phyloP scores from a whole-genome alignment of 129 eudicot genomes.

The Smallanthus sonchifolius region DNA sequence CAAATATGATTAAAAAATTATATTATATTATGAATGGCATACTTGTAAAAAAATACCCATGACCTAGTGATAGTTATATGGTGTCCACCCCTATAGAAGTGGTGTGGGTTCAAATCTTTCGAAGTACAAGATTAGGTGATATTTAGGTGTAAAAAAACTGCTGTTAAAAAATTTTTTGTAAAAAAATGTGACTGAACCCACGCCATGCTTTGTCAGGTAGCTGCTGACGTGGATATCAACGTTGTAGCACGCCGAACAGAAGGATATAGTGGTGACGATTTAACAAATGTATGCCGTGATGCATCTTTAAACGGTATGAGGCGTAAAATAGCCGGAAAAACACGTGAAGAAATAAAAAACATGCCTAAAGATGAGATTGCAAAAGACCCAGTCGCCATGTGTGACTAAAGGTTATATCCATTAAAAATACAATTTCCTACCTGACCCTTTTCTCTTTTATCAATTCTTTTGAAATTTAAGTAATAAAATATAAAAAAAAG shows the following conservation, averaged over 20 bases:
- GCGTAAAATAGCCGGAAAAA: constrained; percentile 91
- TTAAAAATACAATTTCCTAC: neutral
- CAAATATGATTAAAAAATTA: too few relatives aligned
- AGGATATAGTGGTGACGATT: constrained; percentile 98
- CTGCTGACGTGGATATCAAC: constrained; percentile 78
- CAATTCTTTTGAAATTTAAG: neutral
- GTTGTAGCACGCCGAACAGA: constrained; percentile 88
- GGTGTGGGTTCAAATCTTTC: too few relatives aligned
- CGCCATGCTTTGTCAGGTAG: constrained; percentile 45
- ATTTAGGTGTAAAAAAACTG: too few relatives aligned
- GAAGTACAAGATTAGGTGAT: too few relatives aligned
- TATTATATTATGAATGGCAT: neutral
- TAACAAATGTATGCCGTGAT: constrained; percentile 88
- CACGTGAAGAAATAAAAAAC: constrained; percentile 91
- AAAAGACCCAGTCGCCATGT: constrained; percentile 92
- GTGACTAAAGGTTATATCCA: constrained; percentile 42
- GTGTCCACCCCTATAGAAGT: too few relatives aligned
- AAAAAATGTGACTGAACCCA: neutral
- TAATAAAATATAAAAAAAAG: too few relatives aligned
- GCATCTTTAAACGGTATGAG: constrained; percentile 96
- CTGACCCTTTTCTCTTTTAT: neutral
- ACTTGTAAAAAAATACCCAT: neutral
- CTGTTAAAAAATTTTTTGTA: too few relatives aligned
- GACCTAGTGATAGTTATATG: too few relatives aligned
- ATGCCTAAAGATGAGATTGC: constrained; percentile 88